phyloP scores from a whole-genome alignment of 2,329 filamentous ascomycete species.

The Aureobasidium musti region DNA sequence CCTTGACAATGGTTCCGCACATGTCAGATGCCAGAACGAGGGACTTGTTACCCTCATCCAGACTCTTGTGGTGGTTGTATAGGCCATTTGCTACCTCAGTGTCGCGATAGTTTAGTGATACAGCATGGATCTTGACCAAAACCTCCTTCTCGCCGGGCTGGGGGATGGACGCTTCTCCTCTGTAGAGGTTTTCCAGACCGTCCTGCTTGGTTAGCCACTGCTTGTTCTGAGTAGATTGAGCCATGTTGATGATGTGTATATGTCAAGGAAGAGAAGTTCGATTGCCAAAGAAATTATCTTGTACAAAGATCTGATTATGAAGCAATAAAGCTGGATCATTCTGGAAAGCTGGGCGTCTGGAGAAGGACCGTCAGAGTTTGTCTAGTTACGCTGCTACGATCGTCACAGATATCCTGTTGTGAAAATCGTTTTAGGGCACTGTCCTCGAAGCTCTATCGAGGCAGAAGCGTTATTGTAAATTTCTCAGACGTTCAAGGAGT shows the following conservation, averaged over 20 bases:
- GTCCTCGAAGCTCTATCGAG: neutral
- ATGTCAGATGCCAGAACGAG: constrained; percentile 71
- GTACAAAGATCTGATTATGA: constrained; percentile 4
- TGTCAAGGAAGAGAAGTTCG: neutral
- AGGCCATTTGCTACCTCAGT: constrained; percentile 63
- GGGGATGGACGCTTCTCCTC: constrained; percentile 30
- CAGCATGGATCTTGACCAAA: constrained; percentile 55
- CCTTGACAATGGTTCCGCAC: constrained; percentile 61
- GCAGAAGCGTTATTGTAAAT: neutral
- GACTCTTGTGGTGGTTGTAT: constrained; percentile 65
- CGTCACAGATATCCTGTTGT: neutral
- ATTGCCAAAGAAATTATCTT: neutral
- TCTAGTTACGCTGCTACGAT: neutral
- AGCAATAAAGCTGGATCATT: constrained; percentile 11
- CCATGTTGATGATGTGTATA: constrained; percentile 27
- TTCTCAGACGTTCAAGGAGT: neutral
- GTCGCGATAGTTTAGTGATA: constrained; percentile 58
- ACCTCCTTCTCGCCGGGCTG: constrained; percentile 43
- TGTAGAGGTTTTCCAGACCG: constrained; percentile 48
- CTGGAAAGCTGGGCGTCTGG: constrained; percentile 19
- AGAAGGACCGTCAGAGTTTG: neutral
- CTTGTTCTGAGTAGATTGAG: constrained; percentile 36
- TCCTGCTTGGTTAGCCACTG: constrained; percentile 49
- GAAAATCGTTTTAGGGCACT: neutral
- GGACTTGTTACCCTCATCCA: constrained; percentile 44